Conservation (phyloP, 257 asterid species). For the Ajuga chamaepitys region DNA sequence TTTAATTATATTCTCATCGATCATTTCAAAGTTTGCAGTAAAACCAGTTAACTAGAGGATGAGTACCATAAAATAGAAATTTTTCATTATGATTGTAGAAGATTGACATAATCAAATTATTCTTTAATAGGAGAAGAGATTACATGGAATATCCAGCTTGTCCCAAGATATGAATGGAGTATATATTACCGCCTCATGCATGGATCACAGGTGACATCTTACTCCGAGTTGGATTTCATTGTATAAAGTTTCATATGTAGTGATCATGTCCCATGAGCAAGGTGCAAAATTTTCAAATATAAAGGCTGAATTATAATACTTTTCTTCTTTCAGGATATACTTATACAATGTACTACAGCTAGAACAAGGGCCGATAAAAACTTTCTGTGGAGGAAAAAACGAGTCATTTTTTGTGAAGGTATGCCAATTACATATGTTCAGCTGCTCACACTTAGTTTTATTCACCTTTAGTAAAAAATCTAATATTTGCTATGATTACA, state of each 20-base stretch:
- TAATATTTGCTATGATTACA: slow-evolving; percentile 28
- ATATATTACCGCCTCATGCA: slow-evolving; percentile 80
- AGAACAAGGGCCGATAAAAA: slow-evolving; percentile 63
- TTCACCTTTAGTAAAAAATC: slow-evolving; percentile 6
- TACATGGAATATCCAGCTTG: slow-evolving; percentile 82
- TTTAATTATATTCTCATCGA: neutral
- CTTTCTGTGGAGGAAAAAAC: slow-evolving; percentile 62
- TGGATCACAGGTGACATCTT: slow-evolving; percentile 72
- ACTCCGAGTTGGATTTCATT: neutral
- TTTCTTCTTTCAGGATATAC: slow-evolving; percentile 57
- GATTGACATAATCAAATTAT: slow-evolving; percentile 9
- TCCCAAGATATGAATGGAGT: slow-evolving; percentile 88
- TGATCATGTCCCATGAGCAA: neutral
- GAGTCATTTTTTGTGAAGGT: slow-evolving; percentile 95
- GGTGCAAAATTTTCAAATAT: neutral
- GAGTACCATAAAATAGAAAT: neutral
- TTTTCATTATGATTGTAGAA: neutral
- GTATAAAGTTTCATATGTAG: neutral
- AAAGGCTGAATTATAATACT: neutral
- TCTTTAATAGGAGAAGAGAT: slow-evolving; percentile 47
- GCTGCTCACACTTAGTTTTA: neutral
- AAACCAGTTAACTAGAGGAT: neutral
- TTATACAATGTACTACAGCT: slow-evolving; percentile 77
- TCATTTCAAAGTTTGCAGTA: neutral
- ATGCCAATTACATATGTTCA: neutral